Evolutionary conservation across 306 rosid genomes (phyloP), one percentile per base, ranked within the genome.

Genomic region (Quercus variabilis): DNA sequence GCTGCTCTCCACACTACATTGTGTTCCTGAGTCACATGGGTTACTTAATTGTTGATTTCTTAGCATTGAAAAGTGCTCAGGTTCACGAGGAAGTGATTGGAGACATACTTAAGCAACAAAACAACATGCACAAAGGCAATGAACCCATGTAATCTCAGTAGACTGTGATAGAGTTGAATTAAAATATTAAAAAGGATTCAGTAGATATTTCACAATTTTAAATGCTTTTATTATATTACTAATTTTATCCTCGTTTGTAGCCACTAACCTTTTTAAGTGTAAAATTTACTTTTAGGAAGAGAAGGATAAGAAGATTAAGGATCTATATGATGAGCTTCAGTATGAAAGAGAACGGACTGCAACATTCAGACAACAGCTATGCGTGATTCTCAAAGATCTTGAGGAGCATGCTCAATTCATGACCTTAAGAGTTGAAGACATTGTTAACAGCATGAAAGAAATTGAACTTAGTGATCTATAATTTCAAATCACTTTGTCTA

Each of bases 381-480:
- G 30, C 38, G 3, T 67, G 80, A 67, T 77, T 65, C 80, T 77
- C 55, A 54, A 67, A 31, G 80, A 77, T 54, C 64, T 77, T 20
- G 80, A 77, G 25, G 80, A 77, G 33, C 80, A 77, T 67, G 74
- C 41, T 13, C 67, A 77, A 20, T 68, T 28, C 51, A 65, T 77
- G 55, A 65, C 80, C 38, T 21, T 77, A 51, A 77, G 80, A 77
- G 80, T 77, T 77, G 74, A 77, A 67, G 80, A 77, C 49, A 67
- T 77, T 15, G 65, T 67, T 46, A 76, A 76, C 30, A 46, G 41
- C 41, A 67, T 77, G 46, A 77, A 68, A 52, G 41, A 67, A 54
- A 77, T 77, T 77, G 80, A 77, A 77, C 80, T 77, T 35, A 26
- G 68, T 68, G 67, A 77, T 41, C 33, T 54, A 54, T 67, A 67